Percentiles rank a stretch among this genome's conserved stretches.
phyloP scores from a whole-genome alignment of 2,329 filamentous ascomycete species.

The Talaromyces piceae region DNA sequence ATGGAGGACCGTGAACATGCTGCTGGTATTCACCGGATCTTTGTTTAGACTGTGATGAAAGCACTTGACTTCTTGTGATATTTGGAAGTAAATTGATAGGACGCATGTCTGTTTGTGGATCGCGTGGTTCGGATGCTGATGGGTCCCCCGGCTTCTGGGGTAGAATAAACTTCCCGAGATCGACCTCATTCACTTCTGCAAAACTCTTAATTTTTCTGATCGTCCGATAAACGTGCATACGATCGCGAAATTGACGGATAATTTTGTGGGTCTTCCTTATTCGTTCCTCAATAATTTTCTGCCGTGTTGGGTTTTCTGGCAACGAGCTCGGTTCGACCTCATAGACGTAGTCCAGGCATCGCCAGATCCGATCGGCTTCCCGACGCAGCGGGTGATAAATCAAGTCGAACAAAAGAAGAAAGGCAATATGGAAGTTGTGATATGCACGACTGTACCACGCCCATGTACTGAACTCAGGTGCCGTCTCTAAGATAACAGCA shows the following conservation, averaged over 20 bases:
- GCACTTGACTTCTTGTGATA: not conserved
- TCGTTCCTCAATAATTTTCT: slow-evolving; percentile 23
- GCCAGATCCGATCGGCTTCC: slow-evolving; percentile 61
- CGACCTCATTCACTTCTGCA: slow-evolving; percentile 14
- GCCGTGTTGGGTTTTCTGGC: slow-evolving; percentile 25
- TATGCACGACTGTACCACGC: slow-evolving; percentile 64
- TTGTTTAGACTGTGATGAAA: not conserved
- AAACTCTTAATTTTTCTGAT: slow-evolving; percentile 22
- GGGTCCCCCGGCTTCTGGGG: not conserved
- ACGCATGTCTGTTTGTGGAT: not conserved
- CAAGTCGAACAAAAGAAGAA: slow-evolving; percentile 62
- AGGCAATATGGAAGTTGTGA: slow-evolving; percentile 64
- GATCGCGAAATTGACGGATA: slow-evolving; percentile 53
- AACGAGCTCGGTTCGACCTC: slow-evolving; percentile 44
- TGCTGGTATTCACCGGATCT: not conserved
- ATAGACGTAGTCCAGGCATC: slow-evolving; percentile 65
- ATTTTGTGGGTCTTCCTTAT: slow-evolving; percentile 55
- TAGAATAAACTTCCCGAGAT: not conserved
- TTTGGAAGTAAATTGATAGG: slow-evolving; percentile 1
- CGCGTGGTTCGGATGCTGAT: not conserved
- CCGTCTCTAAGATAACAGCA: slow-evolving; percentile 48
- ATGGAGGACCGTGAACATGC: not conserved
- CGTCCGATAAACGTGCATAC: slow-evolving; percentile 23
- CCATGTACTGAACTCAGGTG: slow-evolving; percentile 51
- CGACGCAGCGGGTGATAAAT: slow-evolving; percentile 51